A percentile compares a stretch with the other conserved stretches of the same genome.
phyloP scores from a whole-genome alignment of 2,329 filamentous ascomycete genomes.

The Arthroderma sp. region DNA sequence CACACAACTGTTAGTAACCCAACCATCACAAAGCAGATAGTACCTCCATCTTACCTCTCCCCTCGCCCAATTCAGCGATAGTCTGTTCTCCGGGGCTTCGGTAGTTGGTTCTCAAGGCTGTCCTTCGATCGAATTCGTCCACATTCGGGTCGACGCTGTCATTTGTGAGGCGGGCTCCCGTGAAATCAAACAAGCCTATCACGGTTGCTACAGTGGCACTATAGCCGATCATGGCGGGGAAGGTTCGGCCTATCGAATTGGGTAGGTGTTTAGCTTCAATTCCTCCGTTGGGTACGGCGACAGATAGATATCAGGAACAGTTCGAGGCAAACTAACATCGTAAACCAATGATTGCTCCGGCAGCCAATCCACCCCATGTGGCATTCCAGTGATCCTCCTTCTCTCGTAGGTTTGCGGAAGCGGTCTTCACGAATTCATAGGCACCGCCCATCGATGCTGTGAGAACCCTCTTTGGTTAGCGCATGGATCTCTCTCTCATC shows the following conservation, averaged over 20 bases:
- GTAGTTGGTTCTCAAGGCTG: slow-evolving; percentile 58
- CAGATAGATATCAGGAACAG: not conserved
- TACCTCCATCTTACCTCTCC: slow-evolving; percentile 51
- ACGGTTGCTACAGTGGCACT: slow-evolving; percentile 46
- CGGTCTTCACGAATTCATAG: slow-evolving; percentile 64
- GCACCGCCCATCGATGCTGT: slow-evolving; percentile 59
- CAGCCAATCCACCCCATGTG: slow-evolving; percentile 61
- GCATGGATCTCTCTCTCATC: not conserved
- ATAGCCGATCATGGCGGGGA: slow-evolving; percentile 58
- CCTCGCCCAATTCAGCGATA: slow-evolving; percentile 69
- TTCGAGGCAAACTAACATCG: slow-evolving; percentile 42
- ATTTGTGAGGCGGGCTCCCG: slow-evolving; percentile 49
- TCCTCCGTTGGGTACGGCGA: not conserved
- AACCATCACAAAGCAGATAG: not conserved
- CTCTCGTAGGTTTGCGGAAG: slow-evolving; percentile 71
- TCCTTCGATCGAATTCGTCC: slow-evolving; percentile 65
- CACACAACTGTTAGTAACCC: not conserved
- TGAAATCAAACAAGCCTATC: slow-evolving; percentile 54
- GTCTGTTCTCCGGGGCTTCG: slow-evolving; percentile 68
- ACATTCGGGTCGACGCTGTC: slow-evolving; percentile 43
- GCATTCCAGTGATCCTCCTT: slow-evolving; percentile 69
- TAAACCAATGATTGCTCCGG: slow-evolving; percentile 59
- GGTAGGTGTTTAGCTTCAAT: not conserved
- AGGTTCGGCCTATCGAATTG: slow-evolving; percentile 43
- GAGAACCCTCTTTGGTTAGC: too few relatives aligned